Evolutionary conservation across 257 asterid species (phyloP).

Genomic region (Pogostemon cablin): DNA sequence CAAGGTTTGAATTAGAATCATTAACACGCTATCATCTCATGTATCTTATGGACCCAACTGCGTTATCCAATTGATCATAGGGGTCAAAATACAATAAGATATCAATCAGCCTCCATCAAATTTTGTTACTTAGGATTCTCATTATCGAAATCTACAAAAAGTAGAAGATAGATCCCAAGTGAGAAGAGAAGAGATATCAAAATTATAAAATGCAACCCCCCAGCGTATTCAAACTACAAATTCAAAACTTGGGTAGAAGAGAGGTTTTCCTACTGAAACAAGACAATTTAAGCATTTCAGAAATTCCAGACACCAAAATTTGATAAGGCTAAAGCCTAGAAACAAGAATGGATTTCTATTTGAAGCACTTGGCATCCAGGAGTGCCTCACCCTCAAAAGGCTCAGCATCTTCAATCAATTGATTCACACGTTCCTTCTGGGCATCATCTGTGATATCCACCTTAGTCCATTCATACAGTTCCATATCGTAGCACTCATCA

Average conservation of each 20-base stretch:
- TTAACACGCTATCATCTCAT: too few species aligned
- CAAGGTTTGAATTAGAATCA: too few species aligned
- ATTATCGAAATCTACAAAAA: too few species aligned
- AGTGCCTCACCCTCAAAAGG: conserved; percentile 66
- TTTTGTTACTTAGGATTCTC: too few species aligned
- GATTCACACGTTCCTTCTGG: conserved; percentile 62
- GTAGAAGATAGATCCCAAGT: too few species aligned
- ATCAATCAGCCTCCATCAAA: too few species aligned
- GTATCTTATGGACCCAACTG: too few species aligned
- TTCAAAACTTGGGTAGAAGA: not conserved
- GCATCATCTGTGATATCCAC: conserved; percentile 54
- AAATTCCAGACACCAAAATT: conserved; percentile 12
- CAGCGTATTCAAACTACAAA: not conserved
- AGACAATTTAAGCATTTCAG: not conserved
- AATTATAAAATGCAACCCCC: too few species aligned
- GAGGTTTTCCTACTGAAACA: not conserved
- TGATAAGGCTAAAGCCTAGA: conserved; percentile 24
- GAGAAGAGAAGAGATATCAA: too few species aligned
- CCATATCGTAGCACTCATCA: conserved; percentile 92
- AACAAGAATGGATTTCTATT: conserved; percentile 31
- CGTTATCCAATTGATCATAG: too few species aligned
- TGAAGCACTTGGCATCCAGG: conserved; percentile 67
- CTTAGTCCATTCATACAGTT: conserved; percentile 81
- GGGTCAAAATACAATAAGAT: too few species aligned
- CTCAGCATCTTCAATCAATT: conserved; percentile 71